Evolutionary conservation across 2,329 filamentous ascomycete genomes (phyloP).

Genomic region (Cladosporium sp.): DNA sequence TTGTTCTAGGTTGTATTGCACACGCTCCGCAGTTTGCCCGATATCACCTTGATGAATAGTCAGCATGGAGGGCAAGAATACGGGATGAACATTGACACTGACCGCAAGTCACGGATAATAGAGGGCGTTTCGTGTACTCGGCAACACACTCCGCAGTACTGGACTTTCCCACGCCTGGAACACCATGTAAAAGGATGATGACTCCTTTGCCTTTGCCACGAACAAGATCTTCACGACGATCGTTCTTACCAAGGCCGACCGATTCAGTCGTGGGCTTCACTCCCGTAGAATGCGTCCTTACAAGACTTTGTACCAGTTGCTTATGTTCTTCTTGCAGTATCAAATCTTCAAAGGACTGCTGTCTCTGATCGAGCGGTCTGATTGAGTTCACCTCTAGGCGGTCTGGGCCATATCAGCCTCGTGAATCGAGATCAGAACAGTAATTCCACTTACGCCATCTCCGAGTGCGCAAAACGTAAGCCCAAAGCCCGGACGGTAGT

Average conservation of each 20-base stretch:
- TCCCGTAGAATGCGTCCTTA: conserved; percentile 14
- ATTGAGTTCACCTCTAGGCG: background rate
- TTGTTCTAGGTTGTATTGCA: background rate
- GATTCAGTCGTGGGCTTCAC: conserved; percentile 7
- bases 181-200: conserved; percentile 28
- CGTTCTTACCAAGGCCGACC: background rate
- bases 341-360: conserved; percentile 5
- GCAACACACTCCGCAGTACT: conserved; percentile 31
- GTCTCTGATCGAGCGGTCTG: background rate
- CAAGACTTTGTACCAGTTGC: conserved; percentile 5
- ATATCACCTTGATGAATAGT: background rate
- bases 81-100: background rate
- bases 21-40: background rate
- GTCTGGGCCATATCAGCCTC: background rate
- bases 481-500: background rate
- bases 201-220: conserved; percentile 30
- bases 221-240: conserved; percentile 4
- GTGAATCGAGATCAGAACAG: background rate
- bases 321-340: conserved; percentile 9
- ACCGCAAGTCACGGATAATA: conserved; percentile 26
- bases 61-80: too few species aligned
- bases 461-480: conserved; percentile 3
- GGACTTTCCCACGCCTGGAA: conserved; percentile 32
- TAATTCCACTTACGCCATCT: background rate
- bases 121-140: conserved; percentile 30